Evolutionary conservation across 2,329 filamentous ascomycete species (phyloP), one percentile per base, ranked within the genome.

Genomic region (Elsinoe ampelina): DNA sequence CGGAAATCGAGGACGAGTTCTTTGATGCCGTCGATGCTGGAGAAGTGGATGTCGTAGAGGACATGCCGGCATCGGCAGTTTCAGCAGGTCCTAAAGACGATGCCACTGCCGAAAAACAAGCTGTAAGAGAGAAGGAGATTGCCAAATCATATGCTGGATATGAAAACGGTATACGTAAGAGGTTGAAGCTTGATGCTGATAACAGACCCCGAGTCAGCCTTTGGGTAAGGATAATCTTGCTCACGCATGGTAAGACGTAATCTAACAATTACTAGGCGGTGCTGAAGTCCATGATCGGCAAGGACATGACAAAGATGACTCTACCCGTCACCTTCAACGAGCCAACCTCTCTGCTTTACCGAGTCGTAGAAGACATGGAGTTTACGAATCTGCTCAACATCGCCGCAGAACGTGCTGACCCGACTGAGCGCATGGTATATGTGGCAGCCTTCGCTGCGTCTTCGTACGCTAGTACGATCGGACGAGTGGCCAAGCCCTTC

Each of bases 231-330:
- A 43, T 26, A 11, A 45, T 56, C 55, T 55, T 38, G 42, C 54
- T 22, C 13, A 5, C 19, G 17, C 10, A 10, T 6, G 26, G 13
- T 19, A 13, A 3, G 34, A 10, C 15, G 43, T 19, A 48, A 52
- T 55, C 68, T 72, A 59, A 73, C 61, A 10, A 35, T 1, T 30
- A 20, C 1, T 62, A 96, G 91, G 86, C 87, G 63, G 96, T 98
- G 64, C 76, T 98, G 61, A 98, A 97, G 75, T 97, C 92, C 19
- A 97, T 98, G 93, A 95, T 98, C 72, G 93, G 93, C 61, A 97
- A 98, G 71, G 93, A 98, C 68, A 97, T 98, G 93, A 97, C 93
- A 36, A 97, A 95, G 76, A 98, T 98, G 92, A 97, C 93, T 0
- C 76, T 98, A 17, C 93, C 93, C 0, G 93, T 98, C 1, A 95